Conservation (phyloP, 2,329 filamentous ascomycete genomes). For the Talaromyces sp. region DNA sequence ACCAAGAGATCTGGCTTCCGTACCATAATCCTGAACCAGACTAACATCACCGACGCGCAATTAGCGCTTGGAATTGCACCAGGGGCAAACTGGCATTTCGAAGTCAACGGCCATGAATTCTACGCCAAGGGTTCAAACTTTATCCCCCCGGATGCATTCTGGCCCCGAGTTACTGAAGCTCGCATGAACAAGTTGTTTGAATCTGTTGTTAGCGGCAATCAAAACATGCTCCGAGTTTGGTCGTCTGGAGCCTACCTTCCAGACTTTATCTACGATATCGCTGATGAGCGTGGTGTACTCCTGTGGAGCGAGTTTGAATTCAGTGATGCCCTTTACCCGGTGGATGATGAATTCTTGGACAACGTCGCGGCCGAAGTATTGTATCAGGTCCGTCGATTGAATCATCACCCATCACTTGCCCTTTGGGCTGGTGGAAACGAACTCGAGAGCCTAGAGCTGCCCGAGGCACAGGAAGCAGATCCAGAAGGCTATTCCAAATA, state of each 20-base stretch:
- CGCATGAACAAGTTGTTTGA: conserved; percentile 51
- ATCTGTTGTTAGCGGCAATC: conserved; percentile 52
- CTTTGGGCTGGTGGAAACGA: conserved; percentile 56
- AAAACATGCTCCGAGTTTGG: conserved; percentile 62
- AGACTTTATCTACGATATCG: conserved; percentile 59
- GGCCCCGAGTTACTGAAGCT: conserved; percentile 52
- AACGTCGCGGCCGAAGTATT: conserved; percentile 52
- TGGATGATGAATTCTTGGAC: conserved; percentile 48
- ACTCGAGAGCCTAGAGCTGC: conserved; percentile 52
- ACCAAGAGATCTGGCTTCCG: conserved; percentile 56
- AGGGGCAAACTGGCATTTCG: conserved; percentile 59
- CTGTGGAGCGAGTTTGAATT: conserved; percentile 62
- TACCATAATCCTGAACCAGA: conserved; percentile 56
- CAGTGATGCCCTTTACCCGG: conserved; percentile 56
- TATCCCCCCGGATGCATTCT: conserved; percentile 59
- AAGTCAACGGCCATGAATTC: conserved; percentile 59
- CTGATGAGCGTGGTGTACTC: conserved; percentile 56
- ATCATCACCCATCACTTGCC: conserved; percentile 54
- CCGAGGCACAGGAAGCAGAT: conserved; percentile 35
- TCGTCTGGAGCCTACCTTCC: conserved; percentile 55
- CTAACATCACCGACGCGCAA: conserved; percentile 50
- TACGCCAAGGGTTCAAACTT: conserved; percentile 62
- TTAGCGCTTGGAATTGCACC: conserved; percentile 50
- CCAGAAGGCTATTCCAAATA: conserved; percentile 42
- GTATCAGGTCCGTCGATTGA: conserved; percentile 57